Evolutionary conservation across 2,329 filamentous ascomycete genomes (phyloP).

Genomic region (Cadophora luteo-olivacea): DNA sequence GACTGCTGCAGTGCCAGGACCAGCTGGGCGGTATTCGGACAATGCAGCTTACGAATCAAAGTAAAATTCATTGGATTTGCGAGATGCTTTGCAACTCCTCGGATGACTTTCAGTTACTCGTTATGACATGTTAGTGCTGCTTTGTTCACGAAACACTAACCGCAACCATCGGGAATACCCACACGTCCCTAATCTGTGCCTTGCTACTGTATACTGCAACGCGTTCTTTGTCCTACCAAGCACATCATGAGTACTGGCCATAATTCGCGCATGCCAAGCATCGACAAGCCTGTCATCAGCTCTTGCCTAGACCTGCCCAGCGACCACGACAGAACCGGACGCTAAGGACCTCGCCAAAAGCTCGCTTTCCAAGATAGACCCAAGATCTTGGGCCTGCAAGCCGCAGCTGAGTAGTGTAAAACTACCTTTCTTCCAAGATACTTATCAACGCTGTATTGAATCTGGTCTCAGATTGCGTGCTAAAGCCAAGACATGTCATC

Average conservation of each 20-base stretch:
- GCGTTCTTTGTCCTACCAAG: not conserved
- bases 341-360: not conserved
- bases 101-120: not conserved
- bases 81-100: too few species aligned
- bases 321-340: not conserved
- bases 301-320: not conserved
- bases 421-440: constrained; percentile 9
- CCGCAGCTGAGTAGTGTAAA: constrained; percentile 10
- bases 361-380: constrained; percentile 7
- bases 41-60: not conserved
- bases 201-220: not conserved
- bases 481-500: constrained; percentile 17
- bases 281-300: not conserved
- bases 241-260: not conserved
- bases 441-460: not conserved
- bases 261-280: not conserved
- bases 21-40: not conserved
- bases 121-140: not conserved
- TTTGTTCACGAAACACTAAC: not conserved
- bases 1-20: constrained; percentile 1
- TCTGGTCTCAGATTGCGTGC: constrained; percentile 12
- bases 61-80: not conserved
- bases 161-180: constrained; percentile 3
- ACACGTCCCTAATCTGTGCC: not conserved
- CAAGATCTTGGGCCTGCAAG: constrained; percentile 16